Conservation (phyloP, 108 stramenopile genomes). For the Mayamaea pseudoterrestris region DNA sequence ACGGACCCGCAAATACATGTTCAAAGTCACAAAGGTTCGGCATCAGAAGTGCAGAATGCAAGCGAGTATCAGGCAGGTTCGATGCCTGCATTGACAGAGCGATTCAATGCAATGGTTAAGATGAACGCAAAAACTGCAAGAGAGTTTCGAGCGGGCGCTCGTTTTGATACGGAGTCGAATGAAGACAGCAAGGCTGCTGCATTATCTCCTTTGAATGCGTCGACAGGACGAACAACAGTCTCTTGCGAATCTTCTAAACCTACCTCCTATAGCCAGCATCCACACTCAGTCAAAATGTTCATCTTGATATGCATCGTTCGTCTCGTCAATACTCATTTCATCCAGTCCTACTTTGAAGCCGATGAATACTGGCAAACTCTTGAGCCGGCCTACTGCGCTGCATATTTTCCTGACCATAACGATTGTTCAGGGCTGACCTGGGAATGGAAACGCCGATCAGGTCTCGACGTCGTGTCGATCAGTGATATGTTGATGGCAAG, state of each 20-base stretch:
- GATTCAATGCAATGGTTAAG: too few species aligned
- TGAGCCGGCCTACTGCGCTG: conserved; percentile 79
- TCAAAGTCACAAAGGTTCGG: too few species aligned
- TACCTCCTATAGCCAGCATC: not conserved
- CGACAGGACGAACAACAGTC: not conserved
- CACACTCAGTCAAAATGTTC: conserved; percentile 5
- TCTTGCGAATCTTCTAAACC: not conserved
- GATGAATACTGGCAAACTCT: conserved; percentile 87
- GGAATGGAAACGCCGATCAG: conserved; percentile 75
- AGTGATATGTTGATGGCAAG: conserved; percentile 15
- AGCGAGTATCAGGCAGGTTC: too few species aligned
- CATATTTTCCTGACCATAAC: conserved; percentile 20
- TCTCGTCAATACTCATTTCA: conserved; percentile 45
- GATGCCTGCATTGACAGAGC: too few species aligned
- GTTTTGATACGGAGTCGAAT: too few species aligned
- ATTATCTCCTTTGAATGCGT: not conserved
- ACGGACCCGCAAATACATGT: too few species aligned
- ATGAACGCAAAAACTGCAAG: not conserved
- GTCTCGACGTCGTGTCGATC: conserved; percentile 1
- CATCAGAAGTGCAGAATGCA: too few species aligned
- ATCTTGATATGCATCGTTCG: conserved; percentile 26
- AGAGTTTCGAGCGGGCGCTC: not conserved
- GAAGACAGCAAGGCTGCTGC: not conserved
- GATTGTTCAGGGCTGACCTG: conserved; percentile 62
- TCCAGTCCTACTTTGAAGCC: conserved; percentile 81